Evolutionary conservation across 257 asterid genomes (phyloP), one percentile per base, ranked within the genome.

Genomic region (Cinchona pubescens): DNA sequence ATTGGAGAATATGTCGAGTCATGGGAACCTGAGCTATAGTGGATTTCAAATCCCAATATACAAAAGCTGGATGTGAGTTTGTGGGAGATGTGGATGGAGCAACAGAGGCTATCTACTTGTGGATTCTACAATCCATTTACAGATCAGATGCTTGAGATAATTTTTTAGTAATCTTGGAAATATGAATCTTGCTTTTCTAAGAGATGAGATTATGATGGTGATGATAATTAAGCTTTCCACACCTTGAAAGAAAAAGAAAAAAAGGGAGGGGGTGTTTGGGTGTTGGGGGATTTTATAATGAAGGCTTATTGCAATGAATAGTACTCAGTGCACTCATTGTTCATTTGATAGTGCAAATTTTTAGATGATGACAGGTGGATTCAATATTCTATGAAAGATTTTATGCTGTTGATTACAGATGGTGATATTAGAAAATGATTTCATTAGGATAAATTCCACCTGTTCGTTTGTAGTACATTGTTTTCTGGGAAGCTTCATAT

Each of bases 131-230:
- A 69, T 69, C 78, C 71, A 79, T 73, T 43, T 68, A 48, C 75
- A 76, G 85, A 81, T 80, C n/a, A 78, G 84, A 77, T 80, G 70
- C 66, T 51, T 64, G 53, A 40, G 45, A 61, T 30, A 32, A 21
- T 38, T 29, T 73, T 68, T 69, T 67, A 67, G 58, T 73, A 76
- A 35, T 37, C 67, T 30, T 13, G 78, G 82, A 84, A 85, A 81
- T 65, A 79, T 79, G 83, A 82, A 82, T 79, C 86, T 88, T 89
- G 70, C 69, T 84, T 73, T n/a, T 82, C 76, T 63, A 85, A 91
- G 89, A 79, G 81, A 84, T 76, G 82, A n/a, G n/a, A n/a, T n/a
- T n/a, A 3, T 43, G 58, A 29, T 68, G 42, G 1, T 32, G 19
- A 23, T 71, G 67, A 61, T 53, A 72, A 49, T 69, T 62, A 35